A percentile compares a stretch with the other conserved stretches of the same genome.
These are phyloP conservation scores for Geoglossum cookeanum DNA, from an alignment of 2,329 filamentous ascomycete species.

Conservation along the genomic window DNA sequence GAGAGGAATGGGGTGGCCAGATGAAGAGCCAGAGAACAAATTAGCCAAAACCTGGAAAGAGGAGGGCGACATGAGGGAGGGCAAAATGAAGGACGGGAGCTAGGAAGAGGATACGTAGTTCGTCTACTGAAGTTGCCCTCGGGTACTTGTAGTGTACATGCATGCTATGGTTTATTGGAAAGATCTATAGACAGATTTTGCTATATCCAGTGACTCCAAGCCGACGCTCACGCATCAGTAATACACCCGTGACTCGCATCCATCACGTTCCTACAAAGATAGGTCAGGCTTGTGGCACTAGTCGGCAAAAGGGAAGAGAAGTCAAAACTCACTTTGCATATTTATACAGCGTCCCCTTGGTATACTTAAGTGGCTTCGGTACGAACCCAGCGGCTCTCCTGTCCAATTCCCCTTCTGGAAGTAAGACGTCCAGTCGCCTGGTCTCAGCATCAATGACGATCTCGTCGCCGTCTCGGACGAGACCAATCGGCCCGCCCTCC, in stretches of 20 bases:
- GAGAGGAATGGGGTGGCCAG: constrained; percentile 49
- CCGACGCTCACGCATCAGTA: constrained; percentile 1
- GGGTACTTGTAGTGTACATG: neutral
- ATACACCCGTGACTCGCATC: constrained; percentile 6
- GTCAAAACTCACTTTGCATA: constrained; percentile 26
- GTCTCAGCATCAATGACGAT: constrained; percentile 41
- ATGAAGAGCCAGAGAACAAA: constrained; percentile 60
- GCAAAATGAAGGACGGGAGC: constrained; percentile 40
- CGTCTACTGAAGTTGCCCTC: neutral
- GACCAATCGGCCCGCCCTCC: constrained; percentile 37
- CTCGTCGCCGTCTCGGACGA: constrained; percentile 37
- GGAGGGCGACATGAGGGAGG: constrained; percentile 33
- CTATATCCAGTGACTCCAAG: neutral
- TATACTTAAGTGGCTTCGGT: constrained; percentile 36
- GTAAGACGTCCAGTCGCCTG: constrained; percentile 31
- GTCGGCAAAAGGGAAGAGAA: neutral
- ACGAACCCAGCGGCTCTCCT: constrained; percentile 31
- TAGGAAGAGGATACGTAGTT: constrained; percentile 31
- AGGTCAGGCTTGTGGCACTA: neutral
- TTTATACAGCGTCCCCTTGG: constrained; percentile 39
- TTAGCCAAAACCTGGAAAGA: constrained; percentile 63
- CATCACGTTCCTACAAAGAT: neutral
- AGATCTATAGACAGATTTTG: neutral
- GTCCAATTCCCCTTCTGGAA: constrained; percentile 31
- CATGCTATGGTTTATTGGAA: neutral